Evolutionary conservation across 139 green algal species (phyloP), one percentile per base, ranked within the genome.

Genomic region (Tetradesmus lagerheimii): DNA sequence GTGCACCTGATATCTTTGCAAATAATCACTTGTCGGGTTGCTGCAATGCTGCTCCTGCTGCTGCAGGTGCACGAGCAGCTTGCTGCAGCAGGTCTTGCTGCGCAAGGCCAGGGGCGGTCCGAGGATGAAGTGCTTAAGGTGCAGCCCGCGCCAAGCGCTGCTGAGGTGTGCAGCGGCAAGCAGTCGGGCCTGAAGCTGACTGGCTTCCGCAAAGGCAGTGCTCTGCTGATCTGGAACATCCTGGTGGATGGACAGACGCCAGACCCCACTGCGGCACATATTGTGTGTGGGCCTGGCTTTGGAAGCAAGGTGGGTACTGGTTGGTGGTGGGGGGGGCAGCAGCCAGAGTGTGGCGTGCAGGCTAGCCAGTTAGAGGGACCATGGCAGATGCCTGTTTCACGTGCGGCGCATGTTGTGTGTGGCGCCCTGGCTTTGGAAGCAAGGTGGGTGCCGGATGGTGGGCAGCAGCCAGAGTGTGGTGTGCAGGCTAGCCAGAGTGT

Each of bases 151-250:
- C 23, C 53, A 76, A 45, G 29, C 45, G 50, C 50, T 64, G 50
- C 15, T 25, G 50, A 64, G 50, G 15, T 64, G 50, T 64, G 50
- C 50, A 20, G 50, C 2, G 50, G 50, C 50, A 20, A 64, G 50
- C 50, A 64, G 50, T 64, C 50, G 15, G 50, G 50, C 50, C 50
- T 64, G 50, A 64, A 64, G 14, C 50, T 64, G 50, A 64, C 50
- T 62, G 83, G 83, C 9, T 88, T 88, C 83, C 41, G 12, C 23
- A 78, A 79, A n/a, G 83, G 83, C 83, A 88, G 83, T 43, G 83
- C 83, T 1, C 38, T 88, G 57, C 83, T 88, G 37, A 57, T 88
- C 1, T 88, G 83, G 83, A 88, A 88, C 37, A 80, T 31, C 3
- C 66, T 88, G 62, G 39, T 88, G 25, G 83, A 88, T 31, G 83